phyloP scores from a whole-genome alignment of 108 stramenopile species.

The Nitzschia palea region DNA sequence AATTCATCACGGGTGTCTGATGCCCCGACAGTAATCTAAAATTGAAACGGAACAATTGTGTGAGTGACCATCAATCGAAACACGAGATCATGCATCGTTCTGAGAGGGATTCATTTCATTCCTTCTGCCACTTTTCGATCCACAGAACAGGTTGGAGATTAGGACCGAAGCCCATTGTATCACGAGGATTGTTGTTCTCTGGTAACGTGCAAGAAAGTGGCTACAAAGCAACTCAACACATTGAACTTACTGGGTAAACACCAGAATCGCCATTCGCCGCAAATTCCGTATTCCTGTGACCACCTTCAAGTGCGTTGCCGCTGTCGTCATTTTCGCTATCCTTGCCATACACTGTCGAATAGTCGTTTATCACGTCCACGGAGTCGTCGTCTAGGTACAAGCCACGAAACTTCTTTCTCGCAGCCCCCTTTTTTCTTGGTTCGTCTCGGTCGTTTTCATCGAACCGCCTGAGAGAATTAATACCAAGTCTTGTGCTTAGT shows the following conservation, averaged over 20 bases:
- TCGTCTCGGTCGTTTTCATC: slow-evolving; percentile 37
- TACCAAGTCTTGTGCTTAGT: slow-evolving; percentile 48
- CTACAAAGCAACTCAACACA: no score
- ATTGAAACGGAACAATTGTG: slow-evolving; percentile 1
- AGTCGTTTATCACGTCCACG: neutral
- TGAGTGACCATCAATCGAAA: slow-evolving; percentile 7
- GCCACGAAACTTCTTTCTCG: slow-evolving; percentile 33
- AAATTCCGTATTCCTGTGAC: no score
- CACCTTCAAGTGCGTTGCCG: neutral
- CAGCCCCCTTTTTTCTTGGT: slow-evolving; percentile 18
- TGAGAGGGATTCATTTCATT: slow-evolving; percentile 3
- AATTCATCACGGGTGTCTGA: slow-evolving; percentile 21
- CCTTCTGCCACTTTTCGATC: slow-evolving; percentile 28
- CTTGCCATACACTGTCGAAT: slow-evolving; percentile 5
- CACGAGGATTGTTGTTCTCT: neutral
- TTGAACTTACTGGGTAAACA: no score
- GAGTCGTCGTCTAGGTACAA: slow-evolving; percentile 43
- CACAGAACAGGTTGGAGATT: slow-evolving; percentile 9
- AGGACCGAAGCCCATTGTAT: neutral
- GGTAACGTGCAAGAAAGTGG: slow-evolving; percentile 33
- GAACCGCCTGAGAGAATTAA: slow-evolving; percentile 23
- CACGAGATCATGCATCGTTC: neutral
- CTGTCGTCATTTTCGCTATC: neutral
- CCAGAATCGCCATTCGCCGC: no score
- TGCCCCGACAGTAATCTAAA: neutral